phyloP scores from a whole-genome alignment of 768 basidiomycete genomes.

The Leccinum boreale region DNA sequence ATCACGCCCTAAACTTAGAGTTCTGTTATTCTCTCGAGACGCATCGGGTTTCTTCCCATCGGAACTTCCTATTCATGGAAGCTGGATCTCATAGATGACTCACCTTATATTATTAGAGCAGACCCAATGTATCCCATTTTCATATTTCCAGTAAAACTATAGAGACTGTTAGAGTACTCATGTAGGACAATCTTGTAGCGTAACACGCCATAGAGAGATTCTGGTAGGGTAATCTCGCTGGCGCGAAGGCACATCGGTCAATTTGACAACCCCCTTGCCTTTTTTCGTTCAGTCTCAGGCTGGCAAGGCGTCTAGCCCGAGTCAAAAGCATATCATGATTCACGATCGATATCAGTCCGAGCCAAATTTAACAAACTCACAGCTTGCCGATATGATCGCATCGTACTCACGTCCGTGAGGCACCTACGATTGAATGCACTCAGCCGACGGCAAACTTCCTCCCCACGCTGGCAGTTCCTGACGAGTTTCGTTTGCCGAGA shows the following conservation, averaged over 20 bases:
- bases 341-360: not conserved
- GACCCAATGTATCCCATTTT: not conserved
- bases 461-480: not conserved
- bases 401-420: not conserved
- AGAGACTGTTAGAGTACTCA: not conserved
- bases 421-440: not conserved
- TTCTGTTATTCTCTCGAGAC: conserved; percentile 2
- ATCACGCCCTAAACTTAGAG: not conserved
- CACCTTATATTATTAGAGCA: not conserved
- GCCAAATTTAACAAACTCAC: not conserved
- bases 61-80: conserved; percentile 2
- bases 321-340: not conserved
- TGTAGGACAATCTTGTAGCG: not conserved
- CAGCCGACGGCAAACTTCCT: not conserved
- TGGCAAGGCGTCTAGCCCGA: not conserved
- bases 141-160: not conserved
- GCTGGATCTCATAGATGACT: not conserved
- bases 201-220: not conserved
- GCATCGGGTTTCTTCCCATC: not conserved
- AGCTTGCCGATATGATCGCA: not conserved
- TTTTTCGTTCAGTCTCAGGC: not conserved
- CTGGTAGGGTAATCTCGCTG: not conserved
- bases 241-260: not conserved
- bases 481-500: not conserved
- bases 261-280: not conserved